phyloP scores from a whole-genome alignment of 1,284 basidiomycete species.

The Uromyces viciae-fabae region DNA sequence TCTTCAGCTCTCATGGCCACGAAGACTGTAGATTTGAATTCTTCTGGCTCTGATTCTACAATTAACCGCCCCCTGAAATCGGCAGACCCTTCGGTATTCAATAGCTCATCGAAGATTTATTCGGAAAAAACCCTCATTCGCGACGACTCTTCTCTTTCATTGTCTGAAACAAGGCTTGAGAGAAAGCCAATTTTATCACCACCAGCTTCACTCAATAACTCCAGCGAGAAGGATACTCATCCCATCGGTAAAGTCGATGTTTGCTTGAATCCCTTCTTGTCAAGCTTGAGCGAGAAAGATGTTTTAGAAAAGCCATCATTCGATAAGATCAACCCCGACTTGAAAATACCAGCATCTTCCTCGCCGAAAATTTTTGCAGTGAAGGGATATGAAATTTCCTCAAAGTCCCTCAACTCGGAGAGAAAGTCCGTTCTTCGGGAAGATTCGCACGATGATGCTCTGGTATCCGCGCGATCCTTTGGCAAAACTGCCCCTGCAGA shows the following conservation, averaged over 20 bases:
- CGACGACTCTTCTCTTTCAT: background rate
- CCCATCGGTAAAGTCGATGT: background rate
- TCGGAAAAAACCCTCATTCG: constrained; percentile 15
- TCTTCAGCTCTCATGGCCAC: background rate
- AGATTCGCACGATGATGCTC: background rate
- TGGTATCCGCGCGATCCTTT: background rate
- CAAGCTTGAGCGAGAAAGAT: background rate
- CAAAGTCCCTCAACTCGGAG: background rate
- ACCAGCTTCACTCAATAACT: background rate
- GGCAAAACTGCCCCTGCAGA: background rate
- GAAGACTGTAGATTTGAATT: background rate
- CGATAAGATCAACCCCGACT: background rate
- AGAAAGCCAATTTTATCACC: no score
- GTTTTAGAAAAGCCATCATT: background rate
- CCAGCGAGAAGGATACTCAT: background rate
- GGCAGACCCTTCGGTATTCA: background rate
- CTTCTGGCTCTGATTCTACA: no score
- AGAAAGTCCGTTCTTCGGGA: background rate
- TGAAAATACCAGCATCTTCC: no score
- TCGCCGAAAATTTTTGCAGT: no score
- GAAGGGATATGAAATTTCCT: no score
- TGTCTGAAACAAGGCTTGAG: background rate
- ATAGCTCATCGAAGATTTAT: background rate
- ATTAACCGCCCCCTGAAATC: background rate
- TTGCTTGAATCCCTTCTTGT: background rate